phyloP scores from a whole-genome alignment of 2,329 filamentous ascomycete genomes.

The Fusarium duplospermum region DNA sequence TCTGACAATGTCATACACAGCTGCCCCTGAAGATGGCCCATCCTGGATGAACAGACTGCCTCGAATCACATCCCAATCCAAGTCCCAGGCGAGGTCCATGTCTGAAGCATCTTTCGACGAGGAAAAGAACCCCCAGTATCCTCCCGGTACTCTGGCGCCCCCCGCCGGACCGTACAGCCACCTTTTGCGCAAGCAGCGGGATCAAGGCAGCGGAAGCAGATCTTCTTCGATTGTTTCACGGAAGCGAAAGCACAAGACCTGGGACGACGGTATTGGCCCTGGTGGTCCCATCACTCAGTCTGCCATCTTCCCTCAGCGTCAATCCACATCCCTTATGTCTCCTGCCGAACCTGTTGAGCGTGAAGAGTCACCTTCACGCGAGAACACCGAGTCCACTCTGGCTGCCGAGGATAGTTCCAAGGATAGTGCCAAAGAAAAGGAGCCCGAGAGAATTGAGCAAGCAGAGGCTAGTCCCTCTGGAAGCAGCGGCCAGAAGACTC shows the following conservation, averaged over 20 bases:
- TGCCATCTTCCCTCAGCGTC: constrained; percentile 80
- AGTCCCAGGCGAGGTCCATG: constrained; percentile 87
- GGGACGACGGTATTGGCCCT: constrained; percentile 77
- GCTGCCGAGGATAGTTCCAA: constrained; percentile 48
- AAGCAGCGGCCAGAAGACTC: constrained; percentile 36
- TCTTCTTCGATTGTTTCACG: constrained; percentile 70
- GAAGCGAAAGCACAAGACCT: constrained; percentile 73
- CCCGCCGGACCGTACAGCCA: constrained; percentile 64
- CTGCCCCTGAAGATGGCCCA: constrained; percentile 86
- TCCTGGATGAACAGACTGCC: constrained; percentile 96
- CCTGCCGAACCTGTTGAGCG: constrained; percentile 42
- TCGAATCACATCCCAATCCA: constrained; percentile 72
- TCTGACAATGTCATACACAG: constrained; percentile 95
- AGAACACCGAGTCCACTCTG: constrained; percentile 50
- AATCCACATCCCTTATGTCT: constrained; percentile 38
- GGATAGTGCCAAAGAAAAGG: constrained; percentile 49
- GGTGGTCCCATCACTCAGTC: constrained; percentile 92
- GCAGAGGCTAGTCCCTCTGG: constrained; percentile 35
- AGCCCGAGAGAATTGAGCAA: constrained; percentile 41
- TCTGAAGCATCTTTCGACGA: constrained; percentile 81
- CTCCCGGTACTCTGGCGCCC: constrained; percentile 78
- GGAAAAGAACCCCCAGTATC: constrained; percentile 68
- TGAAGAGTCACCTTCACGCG: constrained; percentile 45
- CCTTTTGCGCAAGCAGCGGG: constrained; percentile 85
- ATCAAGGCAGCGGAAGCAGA: constrained; percentile 74